Base-by-base conservation (phyloP, 306 rosid genomes). In the Cicer pinnatifidum region DNA sequence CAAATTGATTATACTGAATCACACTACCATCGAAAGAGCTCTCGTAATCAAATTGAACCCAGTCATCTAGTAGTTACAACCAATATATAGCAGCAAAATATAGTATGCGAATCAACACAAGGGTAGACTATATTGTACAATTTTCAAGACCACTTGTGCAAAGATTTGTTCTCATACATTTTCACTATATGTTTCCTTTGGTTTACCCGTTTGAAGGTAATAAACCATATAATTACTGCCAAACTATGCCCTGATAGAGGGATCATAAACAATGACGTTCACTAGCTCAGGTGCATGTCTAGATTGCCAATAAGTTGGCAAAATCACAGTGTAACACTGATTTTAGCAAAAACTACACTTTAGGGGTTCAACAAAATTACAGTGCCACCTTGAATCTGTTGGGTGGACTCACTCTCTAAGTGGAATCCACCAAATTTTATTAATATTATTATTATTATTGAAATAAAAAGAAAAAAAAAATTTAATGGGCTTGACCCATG, bases 91-190 rank as follows among this genome's bases (percentile, higher is more conserved):
- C 72, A 15, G 15, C 51, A 62, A 58, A 35, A 16, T 61, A 73
- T 9, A 35, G 69, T 35, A 56, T 20, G 13, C 10, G 15, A 72
- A 41, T 72, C 33, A 62, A 62, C 23, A 60, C 59, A 50, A 28
- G 40, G 61, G 61, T 28, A 38, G 11, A 33, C 35, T 0, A 37
- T 39, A 41, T 3, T 17, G 53, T 28, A 66, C 37, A 54, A 8
- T 23, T 40, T 41, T 71, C 51, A 19, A 15, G 19, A 73, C 61
- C 57, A 33, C 15, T 61, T 20, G 33, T 15, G 13, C 10, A 58
- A 58, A 47, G 3, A 23, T 17, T 17, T 13, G 9, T 63, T 67
- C 73, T 38, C 71, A 23, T 54, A 20, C 75, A 65, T 56, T 53
- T 53, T 47, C 56, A 10, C 28, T 37, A 9, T 9, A 7, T 38